Conservation (phyloP, 306 rosid genomes). For the Lathyrus oleraceus region DNA sequence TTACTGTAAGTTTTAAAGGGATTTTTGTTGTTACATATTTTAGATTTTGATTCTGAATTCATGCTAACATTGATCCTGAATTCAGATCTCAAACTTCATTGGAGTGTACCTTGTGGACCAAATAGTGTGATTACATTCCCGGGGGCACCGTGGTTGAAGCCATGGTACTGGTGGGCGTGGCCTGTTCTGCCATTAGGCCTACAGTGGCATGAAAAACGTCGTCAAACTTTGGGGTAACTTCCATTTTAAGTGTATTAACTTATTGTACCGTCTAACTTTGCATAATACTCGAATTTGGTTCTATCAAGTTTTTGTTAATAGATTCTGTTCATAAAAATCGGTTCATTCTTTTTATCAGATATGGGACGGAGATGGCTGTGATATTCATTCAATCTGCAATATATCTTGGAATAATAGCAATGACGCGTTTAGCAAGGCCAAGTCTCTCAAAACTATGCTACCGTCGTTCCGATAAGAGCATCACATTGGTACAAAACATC, state of each 20-base stretch:
- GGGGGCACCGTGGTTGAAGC: slow-evolving; percentile 95
- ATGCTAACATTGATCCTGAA: not conserved
- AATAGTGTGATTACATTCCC: slow-evolving; percentile 95
- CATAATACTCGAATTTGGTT: not conserved
- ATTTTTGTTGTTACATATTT: not conserved
- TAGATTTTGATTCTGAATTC: not conserved
- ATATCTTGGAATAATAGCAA: slow-evolving; percentile 59
- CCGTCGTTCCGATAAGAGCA: slow-evolving; percentile 65
- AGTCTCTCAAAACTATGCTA: slow-evolving; percentile 72
- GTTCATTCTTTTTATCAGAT: slow-evolving; percentile 46
- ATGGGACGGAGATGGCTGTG: slow-evolving; percentile 67
- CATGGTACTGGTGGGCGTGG: slow-evolving; percentile 99
- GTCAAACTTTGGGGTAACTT: slow-evolving; percentile 75
- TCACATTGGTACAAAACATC: slow-evolving; percentile 45
- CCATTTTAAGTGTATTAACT: not conserved
- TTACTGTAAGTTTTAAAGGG: slow-evolving; percentile 57
- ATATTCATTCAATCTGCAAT: slow-evolving; percentile 53
- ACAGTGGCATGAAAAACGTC: slow-evolving; percentile 80
- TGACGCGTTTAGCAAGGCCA: slow-evolving; percentile 72
- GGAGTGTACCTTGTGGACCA: slow-evolving; percentile 98
- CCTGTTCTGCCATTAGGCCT: slow-evolving; percentile 92
- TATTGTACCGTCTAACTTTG: not conserved
- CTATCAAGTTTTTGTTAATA: too few relatives aligned
- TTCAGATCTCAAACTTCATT: slow-evolving; percentile 74
- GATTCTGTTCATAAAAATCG: not conserved